phyloP scores from a whole-genome alignment of 2,329 filamentous ascomycete genomes.

The Colletotrichum cordylinicola region DNA sequence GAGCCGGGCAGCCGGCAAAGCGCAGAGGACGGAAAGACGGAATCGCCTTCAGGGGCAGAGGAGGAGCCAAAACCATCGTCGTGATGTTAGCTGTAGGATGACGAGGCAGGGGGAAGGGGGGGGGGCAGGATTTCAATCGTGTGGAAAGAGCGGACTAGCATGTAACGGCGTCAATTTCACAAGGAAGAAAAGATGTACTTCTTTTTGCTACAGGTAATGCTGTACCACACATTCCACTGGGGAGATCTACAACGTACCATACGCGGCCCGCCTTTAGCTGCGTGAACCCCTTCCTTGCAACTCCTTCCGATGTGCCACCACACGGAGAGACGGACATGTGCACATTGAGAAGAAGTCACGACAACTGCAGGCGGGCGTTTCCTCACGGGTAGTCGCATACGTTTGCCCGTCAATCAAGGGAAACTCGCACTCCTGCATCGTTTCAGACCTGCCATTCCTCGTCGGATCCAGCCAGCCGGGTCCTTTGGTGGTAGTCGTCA shows the following conservation, averaged over 20 bases:
- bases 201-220: not conserved
- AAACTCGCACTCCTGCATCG: not conserved
- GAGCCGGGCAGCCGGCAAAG: slow-evolving; percentile 12
- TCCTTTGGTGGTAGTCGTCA: not conserved
- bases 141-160: not conserved
- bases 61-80: slow-evolving; percentile 16
- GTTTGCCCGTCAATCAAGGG: not conserved
- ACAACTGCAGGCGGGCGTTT: not conserved
- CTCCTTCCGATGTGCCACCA: not conserved
- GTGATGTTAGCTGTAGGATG: not conserved
- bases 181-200: not conserved
- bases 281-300: not conserved
- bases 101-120: not conserved
- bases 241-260: not conserved
- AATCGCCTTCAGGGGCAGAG: slow-evolving; percentile 15
- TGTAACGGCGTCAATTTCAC: not conserved
- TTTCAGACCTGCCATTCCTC: not conserved
- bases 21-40: slow-evolving; percentile 11
- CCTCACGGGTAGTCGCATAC: not conserved
- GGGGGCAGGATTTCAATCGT: not conserved
- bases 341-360: not conserved
- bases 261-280: not conserved
- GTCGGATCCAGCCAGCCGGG: not conserved
- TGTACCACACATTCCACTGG: not conserved
- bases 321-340: not conserved